Percentiles rank a stretch among this genome's conserved stretches.
These are phyloP conservation scores for Phaeodactylum tricornutum DNA, from an alignment of 108 stramenopile genomes.

Conservation along the genomic window DNA sequence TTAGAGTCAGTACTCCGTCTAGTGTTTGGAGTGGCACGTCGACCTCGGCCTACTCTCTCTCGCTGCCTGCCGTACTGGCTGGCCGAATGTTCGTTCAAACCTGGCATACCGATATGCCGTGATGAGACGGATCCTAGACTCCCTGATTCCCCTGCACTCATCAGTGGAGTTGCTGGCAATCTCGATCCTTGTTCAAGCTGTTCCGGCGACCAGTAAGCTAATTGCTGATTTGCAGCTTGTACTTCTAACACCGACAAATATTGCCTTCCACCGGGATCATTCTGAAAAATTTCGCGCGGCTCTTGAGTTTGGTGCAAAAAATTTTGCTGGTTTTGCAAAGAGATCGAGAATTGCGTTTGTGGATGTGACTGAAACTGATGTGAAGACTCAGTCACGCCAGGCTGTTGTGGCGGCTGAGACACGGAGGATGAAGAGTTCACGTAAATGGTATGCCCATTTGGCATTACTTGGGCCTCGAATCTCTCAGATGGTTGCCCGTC, in stretches of 20 bases:
- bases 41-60: slow-evolving; percentile 7
- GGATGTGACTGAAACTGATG: neutral
- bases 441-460: slow-evolving; percentile 2
- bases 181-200: neutral
- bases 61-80: slow-evolving; percentile 15
- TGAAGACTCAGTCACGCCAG: neutral
- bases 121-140: neutral
- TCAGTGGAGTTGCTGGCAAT: neutral
- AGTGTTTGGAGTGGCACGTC: slow-evolving; percentile 12
- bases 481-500: no score
- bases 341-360: neutral
- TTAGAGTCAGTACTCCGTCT: slow-evolving; percentile 26
- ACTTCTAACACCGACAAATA: neutral
- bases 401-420: neutral
- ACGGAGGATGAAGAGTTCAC: no score
- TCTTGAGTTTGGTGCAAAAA: neutral
- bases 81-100: no score
- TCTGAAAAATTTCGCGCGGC: slow-evolving; percentile 1
- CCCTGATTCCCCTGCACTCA: neutral
- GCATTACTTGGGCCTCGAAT: neutral
- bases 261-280: neutral
- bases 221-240: slow-evolving; percentile 3
- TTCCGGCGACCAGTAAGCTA: no score
- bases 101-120: no score
- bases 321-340: neutral